A percentile compares a stretch with the other conserved stretches of the same genome.
These are phyloP conservation scores for Stenocarpella maydis DNA, from an alignment of 2,329 filamentous ascomycete genomes.

Conservation along the genomic window DNA sequence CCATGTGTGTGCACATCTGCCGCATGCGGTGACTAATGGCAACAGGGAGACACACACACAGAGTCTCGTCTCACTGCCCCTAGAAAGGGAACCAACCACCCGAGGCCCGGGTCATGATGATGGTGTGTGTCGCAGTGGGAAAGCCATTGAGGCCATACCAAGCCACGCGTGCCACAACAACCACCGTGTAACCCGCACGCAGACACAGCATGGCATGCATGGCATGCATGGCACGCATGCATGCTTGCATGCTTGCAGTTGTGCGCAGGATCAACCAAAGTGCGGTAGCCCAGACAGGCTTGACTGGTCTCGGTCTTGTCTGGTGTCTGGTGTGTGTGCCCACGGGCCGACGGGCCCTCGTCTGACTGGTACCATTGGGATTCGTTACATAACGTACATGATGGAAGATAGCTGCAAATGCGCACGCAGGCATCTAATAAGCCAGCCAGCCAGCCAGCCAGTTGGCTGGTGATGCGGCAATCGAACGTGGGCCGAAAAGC, in stretches of 20 bases:
- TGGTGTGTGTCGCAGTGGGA: background rate
- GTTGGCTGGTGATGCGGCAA: background rate
- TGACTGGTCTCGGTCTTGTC: constrained; percentile 2
- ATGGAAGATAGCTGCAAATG: background rate
- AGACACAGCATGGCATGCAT: no score
- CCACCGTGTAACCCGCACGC: no score
- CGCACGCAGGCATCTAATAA: background rate
- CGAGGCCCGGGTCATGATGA: background rate
- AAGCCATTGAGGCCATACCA: constrained; percentile 1
- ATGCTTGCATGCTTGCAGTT: background rate
- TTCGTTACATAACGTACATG: background rate
- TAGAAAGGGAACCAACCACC: constrained; percentile 18
- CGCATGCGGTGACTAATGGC: no score
- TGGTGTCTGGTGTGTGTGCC: no score
- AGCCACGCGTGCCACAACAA: constrained; percentile 4
- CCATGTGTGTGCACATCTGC: no score
- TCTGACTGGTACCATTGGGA: background rate
- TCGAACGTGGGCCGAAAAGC: background rate
- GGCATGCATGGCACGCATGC: background rate
- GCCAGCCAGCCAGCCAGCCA: no score
- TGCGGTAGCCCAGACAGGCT: constrained; percentile 2
- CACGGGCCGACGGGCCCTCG: background rate
- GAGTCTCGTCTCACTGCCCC: constrained; percentile 14
- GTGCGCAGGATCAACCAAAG: background rate
- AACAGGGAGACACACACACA: background rate